phyloP scores from a whole-genome alignment of 805 yeast species.

The Suhomyces sp. region DNA sequence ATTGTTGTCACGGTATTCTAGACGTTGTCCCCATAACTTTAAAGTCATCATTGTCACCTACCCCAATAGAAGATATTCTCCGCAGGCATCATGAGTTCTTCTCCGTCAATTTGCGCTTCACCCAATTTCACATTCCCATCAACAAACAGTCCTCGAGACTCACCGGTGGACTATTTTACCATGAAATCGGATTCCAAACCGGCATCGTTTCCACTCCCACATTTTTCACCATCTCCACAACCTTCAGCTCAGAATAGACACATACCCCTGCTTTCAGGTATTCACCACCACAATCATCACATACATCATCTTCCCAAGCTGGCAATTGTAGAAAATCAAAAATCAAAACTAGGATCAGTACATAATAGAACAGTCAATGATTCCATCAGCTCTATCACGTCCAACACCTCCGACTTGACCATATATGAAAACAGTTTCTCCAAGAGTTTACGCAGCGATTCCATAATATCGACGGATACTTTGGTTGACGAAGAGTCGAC shows the following conservation, averaged over 20 bases:
- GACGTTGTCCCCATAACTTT: too few species aligned
- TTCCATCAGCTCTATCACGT: conserved; percentile 29
- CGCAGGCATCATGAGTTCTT: conserved; percentile 16
- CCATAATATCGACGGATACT: conserved; percentile 30
- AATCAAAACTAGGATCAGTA: conserved; percentile 2
- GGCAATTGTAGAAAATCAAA: too few species aligned
- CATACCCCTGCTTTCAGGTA: not conserved
- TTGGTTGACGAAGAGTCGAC: conserved; percentile 28
- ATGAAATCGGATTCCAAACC: conserved; percentile 4
- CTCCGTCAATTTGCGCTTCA: conserved; percentile 22
- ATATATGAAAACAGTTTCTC: conserved; percentile 12
- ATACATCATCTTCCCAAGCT: not conserved
- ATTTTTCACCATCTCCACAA: conserved; percentile 1
- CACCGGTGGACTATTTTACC: conserved; percentile 18
- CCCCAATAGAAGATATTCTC: not conserved
- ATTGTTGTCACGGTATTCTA: too few species aligned
- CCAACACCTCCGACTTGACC: conserved; percentile 26
- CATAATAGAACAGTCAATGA: conserved; percentile 15
- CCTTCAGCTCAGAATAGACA: not conserved
- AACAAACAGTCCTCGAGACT: conserved; percentile 5
- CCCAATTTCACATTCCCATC: conserved; percentile 23
- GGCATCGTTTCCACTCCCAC: conserved; percentile 2
- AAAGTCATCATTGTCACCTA: too few species aligned
- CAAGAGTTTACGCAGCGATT: conserved; percentile 15
- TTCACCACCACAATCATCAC: conserved; percentile 3